phyloP scores from a whole-genome alignment of 352 stramenopile genomes.

The Bremia lactucae region DNA sequence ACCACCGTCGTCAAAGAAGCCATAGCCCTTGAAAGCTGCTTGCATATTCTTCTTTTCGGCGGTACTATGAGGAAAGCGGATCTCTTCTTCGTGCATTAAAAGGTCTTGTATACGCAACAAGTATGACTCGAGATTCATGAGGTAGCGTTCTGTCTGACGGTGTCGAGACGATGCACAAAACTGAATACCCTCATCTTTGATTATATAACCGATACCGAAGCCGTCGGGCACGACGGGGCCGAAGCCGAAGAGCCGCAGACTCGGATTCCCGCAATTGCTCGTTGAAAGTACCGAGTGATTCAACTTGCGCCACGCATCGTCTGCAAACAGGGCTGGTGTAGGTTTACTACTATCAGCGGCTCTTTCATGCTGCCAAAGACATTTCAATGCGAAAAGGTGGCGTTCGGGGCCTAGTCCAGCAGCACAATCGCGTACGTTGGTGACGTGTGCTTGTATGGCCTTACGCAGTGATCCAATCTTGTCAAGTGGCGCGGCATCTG shows the following conservation, averaged over 20 bases:
- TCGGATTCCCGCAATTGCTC: conserved; percentile 94
- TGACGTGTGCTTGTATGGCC: conserved; percentile 83
- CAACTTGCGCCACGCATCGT: conserved; percentile 82
- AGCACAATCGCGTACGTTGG: conserved; percentile 82
- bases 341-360: conserved; percentile 19
- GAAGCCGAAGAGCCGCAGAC: conserved; percentile 90
- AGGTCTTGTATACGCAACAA: conserved; percentile 69
- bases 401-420: conserved; percentile 88
- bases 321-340: conserved; percentile 80
- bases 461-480: conserved; percentile 83
- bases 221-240: conserved; percentile 88
- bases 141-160: conserved; percentile 72
- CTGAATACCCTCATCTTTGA: conserved; percentile 91
- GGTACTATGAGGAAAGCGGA: conserved; percentile 57
- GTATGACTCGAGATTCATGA: conserved; percentile 76
- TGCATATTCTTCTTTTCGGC: conserved; percentile 37
- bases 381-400: conserved; percentile 91
- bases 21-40: conserved; percentile 55
- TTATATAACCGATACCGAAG: conserved; percentile 96
- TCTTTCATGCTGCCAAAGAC: conserved; percentile 64
- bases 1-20: conserved; percentile 62
- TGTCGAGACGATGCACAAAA: conserved; percentile 79
- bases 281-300: conserved; percentile 94
- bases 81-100: conserved; percentile 65
- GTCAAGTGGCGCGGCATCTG: conserved; percentile 66